Evolutionary conservation across 2,329 filamentous ascomycete genomes (phyloP), one percentile per base, ranked within the genome.

Genomic region (Beauveria brongniartii): DNA sequence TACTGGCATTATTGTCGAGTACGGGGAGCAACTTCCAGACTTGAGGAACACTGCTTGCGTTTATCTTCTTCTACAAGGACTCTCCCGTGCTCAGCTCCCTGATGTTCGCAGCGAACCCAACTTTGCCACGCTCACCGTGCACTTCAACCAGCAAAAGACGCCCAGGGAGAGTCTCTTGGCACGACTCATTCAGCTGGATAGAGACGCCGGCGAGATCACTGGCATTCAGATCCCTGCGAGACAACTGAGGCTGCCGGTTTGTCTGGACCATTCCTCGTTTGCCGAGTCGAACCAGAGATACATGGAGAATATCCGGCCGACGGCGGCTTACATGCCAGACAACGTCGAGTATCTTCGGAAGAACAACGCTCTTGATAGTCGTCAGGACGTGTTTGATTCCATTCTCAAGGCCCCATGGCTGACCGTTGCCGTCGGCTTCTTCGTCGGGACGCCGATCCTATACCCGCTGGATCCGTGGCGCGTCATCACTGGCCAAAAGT

Each of bases 321-420:
- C 83, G 28, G 84, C 84, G 1, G 76, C 80, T 1, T 87, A 85
- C 63, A 72, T 87, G 0, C 84, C 84, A 0, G 80, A 84, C 66
- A 84, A 84, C 52, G 74, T 86, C 37, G 76, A 80, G 1, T 87
- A 84, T 56, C 62, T 74, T 3, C 65, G 65, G 3, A 67, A 70
- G 46, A 73, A 71, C 53, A 78, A 77, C 56, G 75, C 69, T 0
- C 67, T 76, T 3, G 52, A 65, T 5, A 67, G 67, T 16, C 67
- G 73, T 2, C 59, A 67, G 26, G 67, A 69, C 2, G 71, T 74
- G 2, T 71, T 74, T 16, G 68, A 73, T 41, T 65, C 67, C 0
- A 65, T 75, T 5, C 64, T 72, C 18, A 69, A 72, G 41, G 70
- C 71, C 0, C 67, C 68, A 5, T 75, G 68, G 60, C 64, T 77